phyloP scores from a whole-genome alignment of 148 eudicot genomes.

The Camellia sinensis region DNA sequence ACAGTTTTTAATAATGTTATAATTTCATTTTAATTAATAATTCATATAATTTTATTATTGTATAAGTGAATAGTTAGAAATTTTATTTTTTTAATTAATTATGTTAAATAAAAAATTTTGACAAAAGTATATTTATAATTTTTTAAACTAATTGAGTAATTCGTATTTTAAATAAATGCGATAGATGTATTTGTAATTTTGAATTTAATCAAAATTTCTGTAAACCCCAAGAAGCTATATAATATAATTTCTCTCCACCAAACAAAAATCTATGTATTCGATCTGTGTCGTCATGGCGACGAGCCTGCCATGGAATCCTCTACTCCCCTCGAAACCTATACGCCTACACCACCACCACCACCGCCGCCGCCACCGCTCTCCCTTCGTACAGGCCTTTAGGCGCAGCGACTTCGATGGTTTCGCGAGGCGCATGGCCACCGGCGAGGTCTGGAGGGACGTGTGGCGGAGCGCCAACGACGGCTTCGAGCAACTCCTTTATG shows the following conservation, averaged over 20 bases:
- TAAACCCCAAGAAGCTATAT: not conserved
- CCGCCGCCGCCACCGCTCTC: constrained; percentile 22
- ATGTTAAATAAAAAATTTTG: too few species aligned
- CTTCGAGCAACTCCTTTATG: constrained; percentile 72
- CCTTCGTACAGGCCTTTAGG: constrained; percentile 40
- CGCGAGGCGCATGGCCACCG: constrained; percentile 59
- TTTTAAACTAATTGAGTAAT: too few species aligned
- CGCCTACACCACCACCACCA: constrained; percentile 3
- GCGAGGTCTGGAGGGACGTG: constrained; percentile 66
- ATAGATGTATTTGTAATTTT: too few species aligned
- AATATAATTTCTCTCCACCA: not conserved
- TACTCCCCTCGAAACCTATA: constrained; percentile 25
- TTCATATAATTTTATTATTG: too few species aligned
- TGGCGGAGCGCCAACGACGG: constrained; percentile 78
- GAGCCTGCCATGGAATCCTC: constrained; percentile 46
- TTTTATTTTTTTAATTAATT: too few species aligned
- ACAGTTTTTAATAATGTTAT: too few species aligned
- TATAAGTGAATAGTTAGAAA: too few species aligned
- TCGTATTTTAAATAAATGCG: too few species aligned
- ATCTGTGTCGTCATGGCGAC: constrained; percentile 30
- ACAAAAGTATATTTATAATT: too few species aligned
- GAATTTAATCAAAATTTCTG: not conserved
- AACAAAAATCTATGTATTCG: not conserved
- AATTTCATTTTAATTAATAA: too few species aligned
- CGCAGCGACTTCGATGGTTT: constrained; percentile 76